A percentile compares a stretch with the other conserved stretches of the same genome.
Conservation (phyloP, 169 alveolate species). For the Plasmodium chabaudi region DNA sequence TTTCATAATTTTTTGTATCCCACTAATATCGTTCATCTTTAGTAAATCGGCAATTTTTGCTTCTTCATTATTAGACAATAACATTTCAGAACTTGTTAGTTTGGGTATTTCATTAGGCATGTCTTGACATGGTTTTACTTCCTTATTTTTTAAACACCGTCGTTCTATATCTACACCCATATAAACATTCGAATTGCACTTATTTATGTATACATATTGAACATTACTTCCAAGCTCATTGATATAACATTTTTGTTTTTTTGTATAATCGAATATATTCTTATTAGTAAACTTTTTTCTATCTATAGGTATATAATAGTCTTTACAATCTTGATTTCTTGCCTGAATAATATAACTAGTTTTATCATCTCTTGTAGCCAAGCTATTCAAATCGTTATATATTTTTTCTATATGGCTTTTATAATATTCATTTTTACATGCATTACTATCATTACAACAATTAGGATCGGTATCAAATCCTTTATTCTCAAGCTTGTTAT, state of each 20-base stretch:
- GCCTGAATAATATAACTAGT: conserved; percentile 16
- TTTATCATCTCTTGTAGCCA: conserved; percentile 14
- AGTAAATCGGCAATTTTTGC: too few relatives aligned
- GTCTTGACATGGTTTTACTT: too few relatives aligned
- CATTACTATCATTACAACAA: background rate
- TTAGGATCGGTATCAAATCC: too few relatives aligned
- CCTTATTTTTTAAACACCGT: background rate
- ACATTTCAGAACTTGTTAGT: too few relatives aligned
- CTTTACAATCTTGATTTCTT: conserved; percentile 3
- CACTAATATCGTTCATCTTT: too few relatives aligned
- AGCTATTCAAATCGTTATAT: conserved; percentile 8
- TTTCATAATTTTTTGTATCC: background rate
- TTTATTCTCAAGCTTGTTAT: too few relatives aligned
- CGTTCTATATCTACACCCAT: conserved; percentile 31
- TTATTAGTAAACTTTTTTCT: conserved; percentile 5
- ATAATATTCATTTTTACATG: background rate
- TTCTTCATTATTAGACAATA: too few relatives aligned
- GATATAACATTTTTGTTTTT: conserved; percentile 8
- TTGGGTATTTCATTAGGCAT: too few relatives aligned
- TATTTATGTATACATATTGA: conserved; percentile 8
- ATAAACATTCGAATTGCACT: conserved; percentile 45
- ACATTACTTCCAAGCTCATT: conserved; percentile 35
- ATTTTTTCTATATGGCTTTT: conserved; percentile 3
- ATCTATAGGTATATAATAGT: conserved; percentile 14
- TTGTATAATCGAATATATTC: background rate